These are phyloP conservation scores for Fusarium anthophilum DNA, from an alignment of 2,329 filamentous ascomycete species.

Conservation along the genomic window DNA sequence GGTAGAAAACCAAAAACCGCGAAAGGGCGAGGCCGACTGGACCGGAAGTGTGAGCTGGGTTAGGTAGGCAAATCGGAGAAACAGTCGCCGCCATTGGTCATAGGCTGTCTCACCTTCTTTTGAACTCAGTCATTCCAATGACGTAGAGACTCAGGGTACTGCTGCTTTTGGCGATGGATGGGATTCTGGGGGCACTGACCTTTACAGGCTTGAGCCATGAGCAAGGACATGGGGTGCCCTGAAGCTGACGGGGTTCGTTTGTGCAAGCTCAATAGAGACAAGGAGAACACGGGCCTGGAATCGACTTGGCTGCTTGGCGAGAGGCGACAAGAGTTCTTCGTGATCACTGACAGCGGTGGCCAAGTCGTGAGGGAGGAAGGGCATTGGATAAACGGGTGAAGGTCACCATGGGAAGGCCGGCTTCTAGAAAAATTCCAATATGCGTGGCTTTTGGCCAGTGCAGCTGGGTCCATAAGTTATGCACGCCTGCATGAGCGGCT, in stretches of 20 bases:
- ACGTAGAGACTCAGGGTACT: conserved; percentile 35
- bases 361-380: conserved; percentile 9
- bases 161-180: conserved; percentile 16
- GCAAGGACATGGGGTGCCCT: conserved; percentile 33
- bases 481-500: conserved; percentile 28
- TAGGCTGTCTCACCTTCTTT: conserved; percentile 33
- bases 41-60: background rate
- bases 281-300: conserved; percentile 28
- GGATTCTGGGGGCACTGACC: conserved; percentile 29
- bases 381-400: conserved; percentile 15
- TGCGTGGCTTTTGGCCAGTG: conserved; percentile 21
- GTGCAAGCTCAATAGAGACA: conserved; percentile 13
- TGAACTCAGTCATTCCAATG: conserved; percentile 31
- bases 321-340: conserved; percentile 27
- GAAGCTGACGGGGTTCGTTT: conserved; percentile 22
- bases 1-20: background rate
- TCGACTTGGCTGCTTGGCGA: conserved; percentile 29
- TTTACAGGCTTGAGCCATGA: background rate
- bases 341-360: conserved; percentile 29
- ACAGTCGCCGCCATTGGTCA: conserved; percentile 24
- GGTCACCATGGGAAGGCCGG: conserved; percentile 25
- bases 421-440: conserved; percentile 44
- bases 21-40: conserved; percentile 15
- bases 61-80: conserved; percentile 11
- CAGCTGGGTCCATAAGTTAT: conserved; percentile 22